Percentiles rank a stretch among this genome's conserved stretches.
These are phyloP conservation scores for Boeremia exigua DNA, from an alignment of 2,329 filamentous ascomycete genomes.

Conservation along the genomic window DNA sequence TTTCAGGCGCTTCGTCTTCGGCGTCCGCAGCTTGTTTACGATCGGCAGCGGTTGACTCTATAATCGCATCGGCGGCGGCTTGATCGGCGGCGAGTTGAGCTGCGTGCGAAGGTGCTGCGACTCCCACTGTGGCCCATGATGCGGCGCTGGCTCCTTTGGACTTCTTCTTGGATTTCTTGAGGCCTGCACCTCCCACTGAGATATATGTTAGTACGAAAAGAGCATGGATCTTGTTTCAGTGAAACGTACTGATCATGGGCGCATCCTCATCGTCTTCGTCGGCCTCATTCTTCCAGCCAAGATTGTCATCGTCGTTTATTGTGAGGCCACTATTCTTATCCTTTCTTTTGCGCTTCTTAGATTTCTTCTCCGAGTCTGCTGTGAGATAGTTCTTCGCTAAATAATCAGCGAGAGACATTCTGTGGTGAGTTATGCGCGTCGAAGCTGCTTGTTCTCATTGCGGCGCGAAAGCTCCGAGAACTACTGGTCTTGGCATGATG, in stretches of 20 bases:
- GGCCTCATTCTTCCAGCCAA: constrained; percentile 58
- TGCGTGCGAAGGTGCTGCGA: constrained; percentile 55
- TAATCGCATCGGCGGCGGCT: constrained; percentile 77
- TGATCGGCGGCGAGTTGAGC: constrained; percentile 73
- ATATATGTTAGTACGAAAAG: constrained; percentile 27
- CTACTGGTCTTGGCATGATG: constrained; percentile 13
- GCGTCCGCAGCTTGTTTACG: constrained; percentile 54
- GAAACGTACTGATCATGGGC: constrained; percentile 49
- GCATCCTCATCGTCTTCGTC: constrained; percentile 63
- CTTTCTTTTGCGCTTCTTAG: constrained; percentile 60
- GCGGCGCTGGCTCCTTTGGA: constrained; percentile 27
- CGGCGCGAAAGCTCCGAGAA: constrained; percentile 1
- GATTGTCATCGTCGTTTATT: constrained; percentile 61
- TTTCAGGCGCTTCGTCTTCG: constrained; percentile 52
- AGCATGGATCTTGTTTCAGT: neutral
- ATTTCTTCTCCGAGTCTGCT: constrained; percentile 61
- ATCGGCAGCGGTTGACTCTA: constrained; percentile 74
- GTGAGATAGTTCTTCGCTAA: constrained; percentile 90
- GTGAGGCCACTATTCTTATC: constrained; percentile 51
- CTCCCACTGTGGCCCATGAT: constrained; percentile 74
- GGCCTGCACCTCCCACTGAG: constrained; percentile 40
- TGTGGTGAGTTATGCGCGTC: constrained; percentile 12
- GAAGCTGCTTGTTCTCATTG: neutral
- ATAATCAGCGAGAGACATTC: constrained; percentile 77
- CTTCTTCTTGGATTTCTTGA: constrained; percentile 69